Evolutionary conservation across 192 early-diverging fungal species (phyloP), one percentile per base, ranked within the genome.

Genomic region (Backusella australiensis): DNA sequence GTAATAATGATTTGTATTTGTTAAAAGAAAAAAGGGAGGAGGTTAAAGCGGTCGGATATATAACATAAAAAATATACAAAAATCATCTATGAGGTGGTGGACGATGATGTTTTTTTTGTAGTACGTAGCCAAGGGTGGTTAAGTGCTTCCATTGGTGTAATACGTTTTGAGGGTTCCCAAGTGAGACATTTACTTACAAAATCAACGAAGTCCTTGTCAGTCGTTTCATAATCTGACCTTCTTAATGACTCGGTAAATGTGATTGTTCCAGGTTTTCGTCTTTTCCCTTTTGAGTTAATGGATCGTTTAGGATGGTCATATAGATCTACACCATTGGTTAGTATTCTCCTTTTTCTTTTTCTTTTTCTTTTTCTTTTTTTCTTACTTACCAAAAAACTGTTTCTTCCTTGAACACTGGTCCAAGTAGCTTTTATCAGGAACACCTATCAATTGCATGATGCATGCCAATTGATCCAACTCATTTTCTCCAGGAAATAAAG

Each of bases 401-500:
- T 92, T 93, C 38, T 92, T 92, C 49, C 97, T 86, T 42, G 88
- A 86, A 34, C 94, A 93, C 26, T 86, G 85, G 29, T 94, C 93
- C 15, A 98, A 69, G 23, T 97, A 81, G 49, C 87, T 87, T 38
- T 85, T 76, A 4, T 91, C 90, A 23, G 97, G 97, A 15, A 93
- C 81, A 6, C 96, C 96, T 67, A 91, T 86, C 29, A 97, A 85
- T 83, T 99, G 96, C 91, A 99, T 94, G 41, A 99, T 97, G 79
- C 95, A 95, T 8, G 92, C 86, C 42, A 99, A 83, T 80, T 99
- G 97, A 78, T 99, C 96, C 69, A 93, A 91, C 82, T 99, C 97
- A 78, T 96, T 97, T 78, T 99, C 97, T 29, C 97, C 97, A 6
- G 97, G 97, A 77, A 99, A 99, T 38, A 99, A 79, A 26, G 97